Percentiles rank a stretch among this genome's conserved stretches.
Conservation (phyloP, 176 grass and related monocot genomes). For the Carex cristatella region DNA sequence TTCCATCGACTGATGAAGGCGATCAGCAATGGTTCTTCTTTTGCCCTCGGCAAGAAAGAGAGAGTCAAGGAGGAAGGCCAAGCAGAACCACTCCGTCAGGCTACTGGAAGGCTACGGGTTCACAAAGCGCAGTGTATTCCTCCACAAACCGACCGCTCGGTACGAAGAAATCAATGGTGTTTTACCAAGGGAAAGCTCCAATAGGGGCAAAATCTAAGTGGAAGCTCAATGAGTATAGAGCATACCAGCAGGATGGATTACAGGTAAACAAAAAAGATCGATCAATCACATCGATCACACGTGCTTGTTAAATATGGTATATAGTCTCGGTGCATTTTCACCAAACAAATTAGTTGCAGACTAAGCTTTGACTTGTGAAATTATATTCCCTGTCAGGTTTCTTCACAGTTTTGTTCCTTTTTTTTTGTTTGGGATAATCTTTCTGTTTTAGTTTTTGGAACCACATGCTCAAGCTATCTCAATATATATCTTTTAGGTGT, state of each 20-base stretch:
- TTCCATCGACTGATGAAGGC: background rate
- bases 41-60: constrained; percentile 75
- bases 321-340: background rate
- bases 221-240: constrained; percentile 95
- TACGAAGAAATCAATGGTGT: constrained; percentile 92
- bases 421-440: background rate
- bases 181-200: constrained; percentile 74
- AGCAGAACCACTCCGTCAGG: constrained; percentile 80
- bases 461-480: background rate
- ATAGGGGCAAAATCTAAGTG: constrained; percentile 62
- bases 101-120: constrained; percentile 98
- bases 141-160: constrained; percentile 48
- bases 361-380: background rate
- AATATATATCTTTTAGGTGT: constrained; percentile 5
- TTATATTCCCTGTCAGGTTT: background rate
- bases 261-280: background rate
- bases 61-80: constrained; percentile 72
- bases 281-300: background rate
- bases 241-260: constrained; percentile 30
- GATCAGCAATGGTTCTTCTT: constrained; percentile 91
- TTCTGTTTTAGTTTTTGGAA: background rate
- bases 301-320: background rate
- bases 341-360: background rate
- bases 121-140: constrained; percentile 65
- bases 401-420: background rate